A percentile compares a stretch with the other conserved stretches of the same genome.
phyloP scores from a whole-genome alignment of 106 monocot genomes.

The Apostasia shenzhenica region DNA sequence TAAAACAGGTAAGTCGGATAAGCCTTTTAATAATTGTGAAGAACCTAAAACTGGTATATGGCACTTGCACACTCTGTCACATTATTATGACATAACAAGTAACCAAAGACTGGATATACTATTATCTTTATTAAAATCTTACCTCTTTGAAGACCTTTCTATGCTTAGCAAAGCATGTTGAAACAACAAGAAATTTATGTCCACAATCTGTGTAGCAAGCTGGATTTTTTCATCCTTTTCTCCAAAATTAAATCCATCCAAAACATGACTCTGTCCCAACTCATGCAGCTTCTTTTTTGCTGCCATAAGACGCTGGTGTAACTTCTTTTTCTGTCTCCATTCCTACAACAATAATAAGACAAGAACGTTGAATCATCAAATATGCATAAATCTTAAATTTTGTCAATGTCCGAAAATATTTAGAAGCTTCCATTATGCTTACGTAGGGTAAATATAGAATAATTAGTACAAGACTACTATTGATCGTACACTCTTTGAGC shows the following conservation, averaged over 20 bases:
- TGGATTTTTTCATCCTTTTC: neutral
- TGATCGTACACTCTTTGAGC: too few relatives aligned
- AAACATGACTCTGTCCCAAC: conserved; percentile 8
- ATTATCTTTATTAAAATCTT: neutral
- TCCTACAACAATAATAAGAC: conserved; percentile 2
- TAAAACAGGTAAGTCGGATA: too few relatives aligned
- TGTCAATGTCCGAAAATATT: neutral
- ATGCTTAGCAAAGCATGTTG: conserved; percentile 6
- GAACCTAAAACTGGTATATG: too few relatives aligned
- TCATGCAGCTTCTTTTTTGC: conserved; percentile 4
- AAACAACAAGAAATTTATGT: conserved; percentile 1
- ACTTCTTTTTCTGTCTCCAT: conserved; percentile 8
- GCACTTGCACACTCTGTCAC: too few relatives aligned
- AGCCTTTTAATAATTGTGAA: too few relatives aligned
- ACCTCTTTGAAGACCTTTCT: conserved; percentile 3
- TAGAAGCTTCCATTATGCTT: too few relatives aligned
- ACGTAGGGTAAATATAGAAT: too few relatives aligned
- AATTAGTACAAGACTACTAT: too few relatives aligned
- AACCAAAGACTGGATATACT: too few relatives aligned
- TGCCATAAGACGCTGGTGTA: neutral
- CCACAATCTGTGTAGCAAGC: conserved; percentile 6
- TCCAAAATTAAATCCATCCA: conserved; percentile 6
- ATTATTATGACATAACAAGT: too few relatives aligned
- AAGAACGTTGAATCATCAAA: neutral
- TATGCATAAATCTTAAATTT: too few relatives aligned